Base-by-base conservation (phyloP, 2,329 filamentous ascomycete genomes). In the Monosporascus ibericus region DNA sequence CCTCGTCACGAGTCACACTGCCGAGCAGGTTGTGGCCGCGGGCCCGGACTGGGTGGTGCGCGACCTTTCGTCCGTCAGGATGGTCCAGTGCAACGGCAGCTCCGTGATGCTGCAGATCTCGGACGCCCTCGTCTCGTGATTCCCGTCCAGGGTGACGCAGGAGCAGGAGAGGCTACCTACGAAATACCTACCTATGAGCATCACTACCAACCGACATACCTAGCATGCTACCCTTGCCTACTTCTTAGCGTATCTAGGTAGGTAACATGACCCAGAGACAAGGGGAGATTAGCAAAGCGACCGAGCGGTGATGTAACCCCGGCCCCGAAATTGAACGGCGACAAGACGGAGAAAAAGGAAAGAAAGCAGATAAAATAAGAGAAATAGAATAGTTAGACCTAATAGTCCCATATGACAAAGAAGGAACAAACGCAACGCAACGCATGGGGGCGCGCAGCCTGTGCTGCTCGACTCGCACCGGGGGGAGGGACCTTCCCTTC, bases 41-140 rank as follows among this genome's bases (percentile, higher is more conserved):
- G 86, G 82, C n/a, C 90, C 92, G 44, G 90, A 96, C 73, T 95
- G 88, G 85, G 84, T 96, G 49, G 86, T 96, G 52, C 76, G 78
- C 69, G 90, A 96, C 71, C 76, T 96, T 72, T 75, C 78, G 52
- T 91, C 87, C 58, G 82, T 95, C 56, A 81, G 72, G 60, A 73
- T 95, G 62, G 72, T 82, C 55, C 75, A 79, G 49, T 72, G 72
- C 58, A 73, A 76, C 55, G 78, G 74, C 53, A 75, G 78, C 48
- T 73, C 72, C 58, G 74, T 88, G 51, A 81, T 79, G 58, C 70
- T 95, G 58, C 83, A 90, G 72, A 82, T 95, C 60, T 73, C 70
- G 53, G 77, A 90, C 68, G 81, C 81, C 48, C 69, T 86, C 65
- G 68, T 40, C 17, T 27, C 48, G 38, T 27, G 48, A 18, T 9